Percentiles rank a stretch among this genome's conserved stretches.
Evolutionary conservation across 2,329 filamentous ascomycete species (phyloP).

Genomic region (Exophiala lecanii-corni): DNA sequence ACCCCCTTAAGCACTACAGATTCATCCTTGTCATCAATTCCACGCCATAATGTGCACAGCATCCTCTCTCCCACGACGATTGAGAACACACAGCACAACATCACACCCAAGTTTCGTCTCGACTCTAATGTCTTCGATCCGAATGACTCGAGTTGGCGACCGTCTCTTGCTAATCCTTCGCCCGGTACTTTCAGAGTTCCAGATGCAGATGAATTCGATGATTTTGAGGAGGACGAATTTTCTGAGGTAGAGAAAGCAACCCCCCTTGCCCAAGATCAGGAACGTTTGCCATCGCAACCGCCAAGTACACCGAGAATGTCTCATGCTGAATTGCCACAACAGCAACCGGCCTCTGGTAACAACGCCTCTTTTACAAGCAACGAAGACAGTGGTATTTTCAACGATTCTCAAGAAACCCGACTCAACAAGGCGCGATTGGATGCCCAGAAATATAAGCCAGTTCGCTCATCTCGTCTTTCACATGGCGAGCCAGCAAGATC

Average conservation of each 20-base stretch:
- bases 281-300: conserved; percentile 81
- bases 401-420: conserved; percentile 14
- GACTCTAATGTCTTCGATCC: conserved; percentile 16
- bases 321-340: conserved; percentile 21
- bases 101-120: conserved; percentile 12
- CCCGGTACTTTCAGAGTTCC: conserved; percentile 20
- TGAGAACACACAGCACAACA: conserved; percentile 15
- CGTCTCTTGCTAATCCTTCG: conserved; percentile 18
- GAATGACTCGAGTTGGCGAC: conserved; percentile 17
- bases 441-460: conserved; percentile 23
- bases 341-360: neutral
- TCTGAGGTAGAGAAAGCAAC: conserved; percentile 97
- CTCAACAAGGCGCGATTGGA: conserved; percentile 22
- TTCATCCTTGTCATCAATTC: conserved; percentile 7
- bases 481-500: conserved; percentile 19
- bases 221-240: conserved; percentile 98
- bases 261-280: conserved; percentile 63
- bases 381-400: conserved; percentile 10
- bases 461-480: conserved; percentile 18
- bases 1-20: conserved; percentile 1
- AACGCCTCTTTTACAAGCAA: conserved; percentile 8
- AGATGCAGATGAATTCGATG: conserved; percentile 71
- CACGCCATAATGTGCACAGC: conserved; percentile 6
- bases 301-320: conserved; percentile 43
- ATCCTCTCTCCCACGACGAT: conserved; percentile 16